Evolutionary conservation across 2,329 filamentous ascomycete species (phyloP), one percentile per base, ranked within the genome.

Genomic region (Cladorrhinum sp.): DNA sequence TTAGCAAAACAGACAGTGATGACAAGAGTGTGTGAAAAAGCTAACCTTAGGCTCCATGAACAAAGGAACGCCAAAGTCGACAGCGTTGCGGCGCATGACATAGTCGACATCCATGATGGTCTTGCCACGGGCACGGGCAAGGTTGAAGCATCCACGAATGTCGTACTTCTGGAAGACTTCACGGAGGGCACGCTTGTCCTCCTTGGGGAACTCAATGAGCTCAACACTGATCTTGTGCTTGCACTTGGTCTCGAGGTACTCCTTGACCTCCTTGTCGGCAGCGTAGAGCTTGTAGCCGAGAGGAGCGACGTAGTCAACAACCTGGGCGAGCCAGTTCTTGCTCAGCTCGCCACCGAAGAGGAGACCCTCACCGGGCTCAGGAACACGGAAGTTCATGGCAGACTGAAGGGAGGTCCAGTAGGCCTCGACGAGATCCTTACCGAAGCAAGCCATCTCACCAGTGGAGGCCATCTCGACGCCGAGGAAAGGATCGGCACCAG

Each of bases 331-430:
- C 76, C 86, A 86, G 62, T 87, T 75, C 76, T 87, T 88, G 67
- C 79, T 81, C 63, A 86, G 78, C 74, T 97, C 91, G 69, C 95
- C 95, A 66, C 95, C 95, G 67, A 99, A 91, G 57, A 99, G 87
- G 61, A 99, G 87, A 79, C 95, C 93, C 82, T 97, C 92, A 67
- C 95, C 95, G 57, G 92, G 91, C 76, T 96, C 89, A 49, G 95
- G 95, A 71, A 97, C 85, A 69, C 93, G 91, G 91, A 98, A 98
- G 86, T 98, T 99, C 93, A 98, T 99, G 70, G 91, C 93, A 20
- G 92, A 95, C 79, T 99, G 95, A 64, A 96, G 82, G 18, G 93
- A 96, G 24, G 93, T 84, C 95, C 95, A 99, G 85, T 99, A 99
- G 57, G 95, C 95, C 75, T 99, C 95, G 54, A 98, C 84, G 10